Conservation (phyloP, 306 rosid species). For the Coriaria nepalensis region DNA sequence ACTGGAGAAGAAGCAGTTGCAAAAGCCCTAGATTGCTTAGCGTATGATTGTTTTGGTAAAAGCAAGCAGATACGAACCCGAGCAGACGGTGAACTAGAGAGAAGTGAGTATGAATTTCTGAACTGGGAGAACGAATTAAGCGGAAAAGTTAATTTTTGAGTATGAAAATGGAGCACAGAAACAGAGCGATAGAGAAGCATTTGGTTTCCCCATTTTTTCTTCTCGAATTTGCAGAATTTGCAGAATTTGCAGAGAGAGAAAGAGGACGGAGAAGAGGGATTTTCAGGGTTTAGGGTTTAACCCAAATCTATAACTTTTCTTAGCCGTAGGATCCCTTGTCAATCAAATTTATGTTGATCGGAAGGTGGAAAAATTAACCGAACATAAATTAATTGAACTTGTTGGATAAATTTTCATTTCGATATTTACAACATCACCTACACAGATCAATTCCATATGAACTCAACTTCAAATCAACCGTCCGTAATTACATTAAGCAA, state of each 20-base stretch:
- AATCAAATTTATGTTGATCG: no score
- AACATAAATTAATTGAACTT: no score
- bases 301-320: not conserved
- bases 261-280: not conserved
- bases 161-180: constrained; percentile 28
- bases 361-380: no score
- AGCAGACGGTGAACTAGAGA: constrained; percentile 17
- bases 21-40: constrained; percentile 20
- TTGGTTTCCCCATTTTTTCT: constrained; percentile 5
- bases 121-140: constrained; percentile 35
- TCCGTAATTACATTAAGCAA: no score
- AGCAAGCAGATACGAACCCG: constrained; percentile 22
- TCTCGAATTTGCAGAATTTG: not conserved
- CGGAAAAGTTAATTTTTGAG: constrained; percentile 26
- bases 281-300: not conserved
- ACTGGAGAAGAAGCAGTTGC: constrained; percentile 20
- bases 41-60: constrained; percentile 18
- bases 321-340: no score
- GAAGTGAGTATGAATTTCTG: constrained; percentile 20
- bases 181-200: constrained; percentile 50
- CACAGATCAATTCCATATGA: no score
- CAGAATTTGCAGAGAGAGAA: not conserved
- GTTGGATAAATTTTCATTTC: no score
- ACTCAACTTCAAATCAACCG: no score
- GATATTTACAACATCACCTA: no score